Evolutionary conservation across 2,329 filamentous ascomycete species (phyloP).

Genomic region (Cercospora brassicicola): DNA sequence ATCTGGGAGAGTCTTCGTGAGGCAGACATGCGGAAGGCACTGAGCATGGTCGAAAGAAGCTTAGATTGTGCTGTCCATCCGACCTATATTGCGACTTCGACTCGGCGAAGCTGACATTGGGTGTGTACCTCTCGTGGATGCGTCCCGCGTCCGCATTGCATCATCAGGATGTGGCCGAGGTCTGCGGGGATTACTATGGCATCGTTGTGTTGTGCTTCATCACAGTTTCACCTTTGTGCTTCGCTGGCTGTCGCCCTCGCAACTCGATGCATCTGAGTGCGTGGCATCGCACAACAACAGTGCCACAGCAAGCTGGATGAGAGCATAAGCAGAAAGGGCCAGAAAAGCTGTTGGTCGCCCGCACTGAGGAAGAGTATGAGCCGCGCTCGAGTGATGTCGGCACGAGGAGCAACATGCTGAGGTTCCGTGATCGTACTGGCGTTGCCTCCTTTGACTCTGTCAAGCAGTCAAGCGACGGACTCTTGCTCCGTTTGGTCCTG

Average conservation of each 20-base stretch:
- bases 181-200: neutral
- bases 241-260: constrained; percentile 1
- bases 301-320: neutral
- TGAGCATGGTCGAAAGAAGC: constrained; percentile 17
- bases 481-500: too few species aligned
- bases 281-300: neutral
- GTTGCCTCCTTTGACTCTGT: neutral
- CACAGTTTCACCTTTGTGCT: neutral
- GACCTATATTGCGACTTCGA: neutral
- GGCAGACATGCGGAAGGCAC: constrained; percentile 24
- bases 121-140: neutral
- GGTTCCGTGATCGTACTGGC: neutral
- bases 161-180: neutral
- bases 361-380: neutral
- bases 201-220: neutral
- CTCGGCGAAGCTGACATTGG: constrained; percentile 4
- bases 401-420: neutral
- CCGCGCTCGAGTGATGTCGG: neutral
- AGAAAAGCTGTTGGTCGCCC: neutral
- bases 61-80: neutral
- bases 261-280: neutral
- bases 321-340: neutral
- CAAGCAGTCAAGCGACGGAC: too few species aligned
- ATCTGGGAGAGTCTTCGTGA: constrained; percentile 25
- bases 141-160: neutral